Percentiles rank a stretch among this genome's conserved stretches.
Conservation (phyloP, 306 rosid genomes). For the Rosa multiflora region DNA sequence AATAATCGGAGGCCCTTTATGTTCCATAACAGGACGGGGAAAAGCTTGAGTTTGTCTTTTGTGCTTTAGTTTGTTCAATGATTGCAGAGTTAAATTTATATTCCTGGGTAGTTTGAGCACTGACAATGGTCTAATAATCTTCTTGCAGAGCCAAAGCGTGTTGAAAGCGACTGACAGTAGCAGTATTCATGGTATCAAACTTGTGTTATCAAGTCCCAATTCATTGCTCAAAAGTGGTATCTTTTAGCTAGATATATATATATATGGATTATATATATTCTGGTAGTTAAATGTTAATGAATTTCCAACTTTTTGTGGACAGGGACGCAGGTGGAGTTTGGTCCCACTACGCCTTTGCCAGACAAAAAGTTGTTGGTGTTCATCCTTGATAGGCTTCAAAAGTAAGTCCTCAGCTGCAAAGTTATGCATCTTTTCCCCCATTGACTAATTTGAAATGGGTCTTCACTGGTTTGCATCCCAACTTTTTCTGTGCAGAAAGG, state of each 20-base stretch:
- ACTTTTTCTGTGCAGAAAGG: slow-evolving; percentile 68
- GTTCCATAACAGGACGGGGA: slow-evolving; percentile 25
- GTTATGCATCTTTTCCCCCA: slow-evolving; percentile 19
- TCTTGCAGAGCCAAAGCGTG: slow-evolving; percentile 63
- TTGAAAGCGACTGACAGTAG: slow-evolving; percentile 85
- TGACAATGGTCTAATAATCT: slow-evolving; percentile 41
- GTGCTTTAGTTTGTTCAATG: slow-evolving; percentile 26
- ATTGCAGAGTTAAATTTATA: slow-evolving; percentile 18
- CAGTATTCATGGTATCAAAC: slow-evolving; percentile 64
- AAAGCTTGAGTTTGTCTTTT: slow-evolving; percentile 78
- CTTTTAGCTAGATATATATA: not conserved
- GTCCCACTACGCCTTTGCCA: slow-evolving; percentile 99
- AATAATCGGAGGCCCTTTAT: slow-evolving; percentile 30
- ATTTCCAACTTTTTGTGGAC: slow-evolving; percentile 51
- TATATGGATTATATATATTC: slow-evolving; percentile 26
- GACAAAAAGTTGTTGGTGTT: slow-evolving; percentile 99
- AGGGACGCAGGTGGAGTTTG: slow-evolving; percentile 84
- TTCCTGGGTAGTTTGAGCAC: slow-evolving; percentile 28
- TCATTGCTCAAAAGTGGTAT: slow-evolving; percentile 29
- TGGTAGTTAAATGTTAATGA: slow-evolving; percentile 26
- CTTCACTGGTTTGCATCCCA: slow-evolving; percentile 32
- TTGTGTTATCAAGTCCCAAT: slow-evolving; percentile 33
- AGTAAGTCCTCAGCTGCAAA: slow-evolving; percentile 51
- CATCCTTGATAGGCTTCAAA: slow-evolving; percentile 98
- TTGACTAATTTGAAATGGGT: slow-evolving; percentile 5